Evolutionary conservation across 768 basidiomycete genomes (phyloP).

Genomic region (Leccinellum luteum): DNA sequence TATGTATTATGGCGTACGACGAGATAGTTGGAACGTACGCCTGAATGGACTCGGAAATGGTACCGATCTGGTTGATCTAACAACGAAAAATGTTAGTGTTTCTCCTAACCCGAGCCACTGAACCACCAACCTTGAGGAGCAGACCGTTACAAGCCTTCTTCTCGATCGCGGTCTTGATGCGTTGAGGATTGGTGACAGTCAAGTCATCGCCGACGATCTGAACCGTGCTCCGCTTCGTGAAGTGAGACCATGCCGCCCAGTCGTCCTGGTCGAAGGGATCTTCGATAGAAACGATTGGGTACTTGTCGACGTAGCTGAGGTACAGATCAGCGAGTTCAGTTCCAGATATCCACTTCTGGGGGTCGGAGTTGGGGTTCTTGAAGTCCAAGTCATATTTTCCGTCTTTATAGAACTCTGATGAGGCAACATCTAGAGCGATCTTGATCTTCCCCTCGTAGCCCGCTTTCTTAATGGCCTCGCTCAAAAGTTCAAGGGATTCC

Average conservation of each 20-base stretch:
- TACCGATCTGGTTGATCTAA: constrained; percentile 97
- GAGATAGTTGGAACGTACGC: constrained; percentile 58
- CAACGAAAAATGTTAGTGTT: constrained; percentile 2
- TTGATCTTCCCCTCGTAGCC: constrained; percentile 99
- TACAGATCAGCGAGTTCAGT: constrained; percentile 92
- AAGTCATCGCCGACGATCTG: constrained; percentile 96
- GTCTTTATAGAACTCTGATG: constrained; percentile 99
- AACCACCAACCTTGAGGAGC: constrained; percentile 73
- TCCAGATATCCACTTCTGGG: constrained; percentile 94
- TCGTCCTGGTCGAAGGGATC: constrained; percentile 99
- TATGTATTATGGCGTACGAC: not conserved
- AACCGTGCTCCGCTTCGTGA: constrained; percentile 74
- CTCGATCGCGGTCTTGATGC: constrained; percentile 98
- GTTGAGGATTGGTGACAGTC: constrained; percentile 94
- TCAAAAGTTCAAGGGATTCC: constrained; percentile 93
- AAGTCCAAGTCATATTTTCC: constrained; percentile 99
- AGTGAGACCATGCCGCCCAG: constrained; percentile 97
- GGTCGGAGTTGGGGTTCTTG: constrained; percentile 99
- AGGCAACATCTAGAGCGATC: constrained; percentile 97
- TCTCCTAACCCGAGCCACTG: not conserved
- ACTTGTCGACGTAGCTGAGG: constrained; percentile 81
- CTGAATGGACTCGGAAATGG: constrained; percentile 98
- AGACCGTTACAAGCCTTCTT: constrained; percentile 99
- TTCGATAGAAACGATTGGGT: constrained; percentile 94
- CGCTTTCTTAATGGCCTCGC: constrained; percentile 95